Base-by-base conservation (phyloP, 352 stramenopile genomes). In the Pythium rhizo-oryzae region DNA sequence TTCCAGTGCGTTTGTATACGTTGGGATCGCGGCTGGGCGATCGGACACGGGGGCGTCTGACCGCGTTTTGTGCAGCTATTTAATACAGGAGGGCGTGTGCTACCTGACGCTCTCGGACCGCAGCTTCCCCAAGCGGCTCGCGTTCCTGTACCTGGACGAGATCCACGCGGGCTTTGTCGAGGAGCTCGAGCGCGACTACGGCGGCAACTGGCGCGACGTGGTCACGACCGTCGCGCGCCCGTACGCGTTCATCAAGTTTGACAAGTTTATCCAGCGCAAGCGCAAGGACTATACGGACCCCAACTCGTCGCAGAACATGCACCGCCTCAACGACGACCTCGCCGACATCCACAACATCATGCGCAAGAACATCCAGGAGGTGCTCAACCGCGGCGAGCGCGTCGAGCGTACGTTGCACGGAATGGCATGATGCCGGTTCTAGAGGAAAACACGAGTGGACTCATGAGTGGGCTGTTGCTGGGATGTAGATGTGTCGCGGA, bases 221-320 rank as follows among this genome's bases (percentile, higher is more conserved):
- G 92, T 99, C 41, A 94, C 96, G 49, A 99, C 96, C 16, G 97
- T 98, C 33, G 95, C 94, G 54, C 89, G 97, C 24, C 97, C 97
- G n/a, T 99, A 99, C 72, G 94, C 94, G 39, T 99, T 99, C 77
- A 99, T 99, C 72, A 98, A 99, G 82, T 99, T 99, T 70, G 92
- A 99, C 77, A 97, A 98, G 69, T 89, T 98, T 47, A 99, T 99
- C 72, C 97, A 99, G 81, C 92, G 97, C 59, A 99, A 99, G 78
- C 89, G 97, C 69, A 98, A 98, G 67, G 97, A 99, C 65, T 99
- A 99, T 73, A 89, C 89, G 46, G 97, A 99, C 78, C 97, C 97
- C 21, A 98, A 96, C 60, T 98, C 91, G 53, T 90, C 90, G 39
- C 85, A 97, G 73, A 98, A 98, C 77, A 99, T 98, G 83, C 90